These are phyloP conservation scores for Ministeria vibrans DNA, from an alignment of 78 protist species.

Conservation along the genomic window DNA sequence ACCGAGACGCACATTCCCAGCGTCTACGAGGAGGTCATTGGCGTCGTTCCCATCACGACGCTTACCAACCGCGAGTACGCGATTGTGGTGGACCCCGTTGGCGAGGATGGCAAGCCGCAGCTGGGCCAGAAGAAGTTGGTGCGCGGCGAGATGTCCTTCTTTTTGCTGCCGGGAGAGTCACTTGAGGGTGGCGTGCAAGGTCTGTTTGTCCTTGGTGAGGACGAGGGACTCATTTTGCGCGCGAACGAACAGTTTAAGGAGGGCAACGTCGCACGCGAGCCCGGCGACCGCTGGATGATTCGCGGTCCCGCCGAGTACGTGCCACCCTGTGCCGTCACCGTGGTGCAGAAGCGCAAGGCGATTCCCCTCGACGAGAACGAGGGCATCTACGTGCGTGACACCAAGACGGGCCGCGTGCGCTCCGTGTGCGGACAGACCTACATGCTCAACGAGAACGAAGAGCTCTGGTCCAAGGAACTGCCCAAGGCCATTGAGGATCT, in stretches of 20 bases:
- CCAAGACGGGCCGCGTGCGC: conserved; percentile 69
- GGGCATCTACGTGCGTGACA: conserved; percentile 83
- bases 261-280: conserved; percentile 28
- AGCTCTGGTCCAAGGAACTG: conserved; percentile 77
- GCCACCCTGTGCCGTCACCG: conserved; percentile 76
- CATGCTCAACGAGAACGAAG: conserved; percentile 80
- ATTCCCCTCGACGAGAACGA: conserved; percentile 88
- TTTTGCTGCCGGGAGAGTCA: conserved; percentile 78
- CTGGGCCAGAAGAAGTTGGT: conserved; percentile 70
- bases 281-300: conserved; percentile 91
- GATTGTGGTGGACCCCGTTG: conserved; percentile 76
- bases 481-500: conserved; percentile 78
- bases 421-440: conserved; percentile 59
- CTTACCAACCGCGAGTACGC: conserved; percentile 78
- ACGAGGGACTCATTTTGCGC: conserved; percentile 76
- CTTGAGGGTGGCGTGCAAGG: conserved; percentile 52
- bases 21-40: conserved; percentile 71
- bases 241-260: conserved; percentile 65
- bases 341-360: conserved; percentile 63
- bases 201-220: conserved; percentile 64
- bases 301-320: conserved; percentile 80
- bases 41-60: conserved; percentile 55
- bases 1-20: conserved; percentile 70
- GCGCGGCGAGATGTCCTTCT: conserved; percentile 72
- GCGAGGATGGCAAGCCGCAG: conserved; percentile 39